phyloP scores from a whole-genome alignment of 495 filamentous ascomycete genomes.

The Amphirosellinia nigrospora region DNA sequence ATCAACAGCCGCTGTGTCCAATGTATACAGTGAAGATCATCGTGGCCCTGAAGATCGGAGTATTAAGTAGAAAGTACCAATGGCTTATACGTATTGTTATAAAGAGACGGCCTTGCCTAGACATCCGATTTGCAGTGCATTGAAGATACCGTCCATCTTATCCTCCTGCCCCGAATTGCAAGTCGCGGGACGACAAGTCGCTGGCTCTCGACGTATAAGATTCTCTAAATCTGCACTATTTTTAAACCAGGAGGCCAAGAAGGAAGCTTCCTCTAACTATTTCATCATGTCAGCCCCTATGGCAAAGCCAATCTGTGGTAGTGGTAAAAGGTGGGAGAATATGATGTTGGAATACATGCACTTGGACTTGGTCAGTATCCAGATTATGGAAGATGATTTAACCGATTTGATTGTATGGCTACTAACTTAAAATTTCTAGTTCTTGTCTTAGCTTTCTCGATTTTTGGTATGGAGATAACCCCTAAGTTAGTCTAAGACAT shows the following conservation, averaged over 20 bases:
- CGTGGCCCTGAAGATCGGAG: not conserved
- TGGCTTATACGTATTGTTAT: not conserved
- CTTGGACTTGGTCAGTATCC: conserved; percentile 54
- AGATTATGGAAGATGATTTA: not conserved
- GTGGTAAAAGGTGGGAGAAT: conserved; percentile 50
- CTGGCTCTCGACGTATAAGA: conserved; percentile 22
- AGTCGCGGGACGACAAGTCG: conserved; percentile 41
- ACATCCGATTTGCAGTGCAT: conserved; percentile 4
- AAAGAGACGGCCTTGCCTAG: conserved; percentile 4
- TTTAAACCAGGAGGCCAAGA: not conserved
- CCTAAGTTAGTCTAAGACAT: not conserved
- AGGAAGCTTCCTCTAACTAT: conserved; percentile 23
- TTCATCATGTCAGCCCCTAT: conserved; percentile 33
- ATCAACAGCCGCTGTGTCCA: not conserved
- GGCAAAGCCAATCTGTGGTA: conserved; percentile 52
- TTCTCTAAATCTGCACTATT: conserved; percentile 20
- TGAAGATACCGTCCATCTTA: not conserved
- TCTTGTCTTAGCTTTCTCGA: conserved; percentile 47
- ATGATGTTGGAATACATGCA: conserved; percentile 57
- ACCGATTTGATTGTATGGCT: not conserved
- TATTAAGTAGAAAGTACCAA: not conserved
- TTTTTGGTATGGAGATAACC: conserved; percentile 42
- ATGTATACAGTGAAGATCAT: conserved; percentile 14
- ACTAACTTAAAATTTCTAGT: conserved; percentile 34
- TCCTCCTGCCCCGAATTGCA: conserved; percentile 3